Evolutionary conservation across 164 flowering plant genomes (phyloP).

Genomic region (Hamamelis virginiana): DNA sequence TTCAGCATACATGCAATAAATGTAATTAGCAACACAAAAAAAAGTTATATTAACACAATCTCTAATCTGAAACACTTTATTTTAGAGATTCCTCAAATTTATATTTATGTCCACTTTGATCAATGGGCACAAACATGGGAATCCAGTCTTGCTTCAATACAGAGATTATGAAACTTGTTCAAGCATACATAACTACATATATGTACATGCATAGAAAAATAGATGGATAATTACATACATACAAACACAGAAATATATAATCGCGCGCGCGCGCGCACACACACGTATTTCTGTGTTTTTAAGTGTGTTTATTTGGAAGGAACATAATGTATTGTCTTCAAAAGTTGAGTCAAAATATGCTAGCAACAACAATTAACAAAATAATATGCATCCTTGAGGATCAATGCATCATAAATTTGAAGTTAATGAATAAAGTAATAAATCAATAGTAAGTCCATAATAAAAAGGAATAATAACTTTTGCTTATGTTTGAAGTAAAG

Average conservation of each 20-base stretch:
- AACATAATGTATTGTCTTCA: neutral
- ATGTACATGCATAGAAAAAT: too few relatives aligned
- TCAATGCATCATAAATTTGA: neutral
- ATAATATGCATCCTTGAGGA: neutral
- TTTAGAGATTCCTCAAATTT: neutral
- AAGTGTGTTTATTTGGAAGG: neutral
- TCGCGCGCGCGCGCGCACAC: too few relatives aligned
- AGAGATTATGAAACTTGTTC: too few relatives aligned
- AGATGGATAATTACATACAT: neutral
- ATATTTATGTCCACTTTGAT: neutral
- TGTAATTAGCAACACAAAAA: neutral
- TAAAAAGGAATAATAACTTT: neutral
- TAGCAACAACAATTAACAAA: neutral
- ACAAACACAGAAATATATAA: neutral
- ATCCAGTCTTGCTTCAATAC: too few relatives aligned
- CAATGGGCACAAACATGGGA: neutral
- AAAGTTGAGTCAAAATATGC: neutral
- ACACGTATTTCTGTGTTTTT: too few relatives aligned
- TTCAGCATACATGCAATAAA: neutral
- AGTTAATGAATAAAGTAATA: neutral
- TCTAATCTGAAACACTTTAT: neutral
- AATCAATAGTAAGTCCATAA: neutral
- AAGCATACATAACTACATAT: neutral
- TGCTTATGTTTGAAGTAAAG: neutral
- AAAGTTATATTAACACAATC: neutral